phyloP scores from a whole-genome alignment of 2,329 filamentous ascomycete genomes.

The Cladophialophora exuberans region DNA sequence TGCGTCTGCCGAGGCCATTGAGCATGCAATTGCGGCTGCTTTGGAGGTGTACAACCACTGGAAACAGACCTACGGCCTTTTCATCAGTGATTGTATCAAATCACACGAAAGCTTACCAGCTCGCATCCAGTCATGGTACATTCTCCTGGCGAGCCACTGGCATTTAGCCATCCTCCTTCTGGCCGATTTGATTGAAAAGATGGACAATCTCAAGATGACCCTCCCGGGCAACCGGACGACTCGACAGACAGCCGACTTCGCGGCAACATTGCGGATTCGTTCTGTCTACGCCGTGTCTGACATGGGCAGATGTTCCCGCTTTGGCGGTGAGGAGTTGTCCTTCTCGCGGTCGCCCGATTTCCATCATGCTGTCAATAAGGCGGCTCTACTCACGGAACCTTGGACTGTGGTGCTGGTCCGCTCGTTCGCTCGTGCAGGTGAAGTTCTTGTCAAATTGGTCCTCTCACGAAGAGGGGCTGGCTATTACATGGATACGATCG shows the following conservation, averaged over 20 bases:
- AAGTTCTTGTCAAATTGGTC: slow-evolving; percentile 15
- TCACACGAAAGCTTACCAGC: slow-evolving; percentile 55
- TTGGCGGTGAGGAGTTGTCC: slow-evolving; percentile 5
- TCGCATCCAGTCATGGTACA: slow-evolving; percentile 63
- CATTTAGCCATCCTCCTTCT: slow-evolving; percentile 60
- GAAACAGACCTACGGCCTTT: slow-evolving; percentile 55
- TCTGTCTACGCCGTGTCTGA: slow-evolving; percentile 19
- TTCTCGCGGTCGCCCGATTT: slow-evolving; percentile 42
- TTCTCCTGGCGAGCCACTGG: slow-evolving; percentile 62
- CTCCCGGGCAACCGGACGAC: slow-evolving; percentile 20
- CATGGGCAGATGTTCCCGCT: slow-evolving; percentile 15
- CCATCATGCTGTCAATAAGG: slow-evolving; percentile 56
- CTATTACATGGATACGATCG: slow-evolving; percentile 26
- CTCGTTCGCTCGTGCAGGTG: slow-evolving; percentile 17
- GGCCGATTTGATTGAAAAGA: slow-evolving; percentile 56
- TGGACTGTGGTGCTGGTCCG: slow-evolving; percentile 55
- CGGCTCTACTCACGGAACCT: slow-evolving; percentile 60
- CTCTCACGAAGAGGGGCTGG: slow-evolving; percentile 25
- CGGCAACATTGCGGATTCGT: slow-evolving; percentile 6
- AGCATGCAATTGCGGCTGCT: slow-evolving; percentile 53
- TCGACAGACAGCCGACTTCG: slow-evolving; percentile 14
- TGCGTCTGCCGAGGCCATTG: slow-evolving; percentile 44
- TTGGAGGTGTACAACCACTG: slow-evolving; percentile 59
- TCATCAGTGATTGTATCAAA: slow-evolving; percentile 56
- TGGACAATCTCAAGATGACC: slow-evolving; percentile 46